phyloP scores from a whole-genome alignment of 441 rosid genomes.

The Cnidoscolus chayamansa region DNA sequence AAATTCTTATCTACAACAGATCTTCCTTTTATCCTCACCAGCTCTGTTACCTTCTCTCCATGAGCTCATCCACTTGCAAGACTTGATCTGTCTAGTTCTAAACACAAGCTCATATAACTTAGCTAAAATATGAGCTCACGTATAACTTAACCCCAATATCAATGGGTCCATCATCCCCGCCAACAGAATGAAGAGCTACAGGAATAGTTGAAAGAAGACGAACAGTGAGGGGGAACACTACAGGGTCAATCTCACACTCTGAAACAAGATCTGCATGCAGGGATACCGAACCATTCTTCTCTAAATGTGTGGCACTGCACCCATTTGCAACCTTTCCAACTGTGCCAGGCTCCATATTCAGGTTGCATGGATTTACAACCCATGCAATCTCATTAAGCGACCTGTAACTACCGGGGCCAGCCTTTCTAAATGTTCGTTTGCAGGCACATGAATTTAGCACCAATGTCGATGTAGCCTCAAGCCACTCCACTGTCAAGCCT shows the following conservation, averaged over 20 bases:
- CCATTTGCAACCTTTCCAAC: constrained; percentile 14
- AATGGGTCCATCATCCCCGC: constrained; percentile 78
- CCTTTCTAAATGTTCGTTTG: constrained; percentile 44
- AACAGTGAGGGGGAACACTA: constrained; percentile 64
- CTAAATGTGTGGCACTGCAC: constrained; percentile 21
- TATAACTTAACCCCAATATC: constrained; percentile 73
- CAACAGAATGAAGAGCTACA: constrained; percentile 72
- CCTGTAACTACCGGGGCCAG: constrained; percentile 40
- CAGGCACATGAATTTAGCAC: constrained; percentile 44
- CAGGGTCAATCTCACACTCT: constrained; percentile 41
- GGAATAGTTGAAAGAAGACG: constrained; percentile 69
- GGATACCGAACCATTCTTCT: constrained; percentile 10
- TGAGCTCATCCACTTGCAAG: constrained; percentile 9
- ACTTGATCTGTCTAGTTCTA: constrained; percentile 4
- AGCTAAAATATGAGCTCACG: constrained; percentile 63
- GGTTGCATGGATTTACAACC: constrained; percentile 50
- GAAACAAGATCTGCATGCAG: constrained; percentile 15
- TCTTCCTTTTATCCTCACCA: neutral
- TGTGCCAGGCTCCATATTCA: constrained; percentile 28
- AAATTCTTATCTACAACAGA: constrained; percentile 31
- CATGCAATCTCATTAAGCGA: constrained; percentile 56
- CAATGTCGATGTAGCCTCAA: constrained; percentile 74
- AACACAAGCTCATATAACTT: constrained; percentile 16
- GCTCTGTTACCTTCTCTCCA: constrained; percentile 23
- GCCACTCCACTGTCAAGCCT: constrained; percentile 76